Evolutionary conservation across 1,139 yeast genomes (phyloP), one percentile per base, ranked within the genome.

Genomic region (Barnettozyma hawaiiensis): DNA sequence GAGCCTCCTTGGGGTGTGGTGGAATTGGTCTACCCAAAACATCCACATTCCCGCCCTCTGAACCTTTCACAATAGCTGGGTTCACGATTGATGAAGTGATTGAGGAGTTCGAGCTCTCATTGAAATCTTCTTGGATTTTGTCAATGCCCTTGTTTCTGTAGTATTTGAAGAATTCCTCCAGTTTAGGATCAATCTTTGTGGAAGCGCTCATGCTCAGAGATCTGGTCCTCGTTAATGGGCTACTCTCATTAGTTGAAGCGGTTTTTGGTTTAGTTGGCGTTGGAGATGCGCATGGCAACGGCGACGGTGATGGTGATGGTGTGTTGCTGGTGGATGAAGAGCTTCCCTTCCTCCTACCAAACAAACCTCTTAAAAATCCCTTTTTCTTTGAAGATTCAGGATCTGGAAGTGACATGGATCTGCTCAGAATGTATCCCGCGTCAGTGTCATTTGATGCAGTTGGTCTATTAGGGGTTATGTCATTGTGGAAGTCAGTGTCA

Each of bases 81-180:
- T 31, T 8, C 47, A 35, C 7, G 44, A 19, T 12, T 14, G 31
- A 33, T 40, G 19, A 2, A 31, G 24, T 8, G 37, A 21, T 7
- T 20, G 11, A 6, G 42, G 22, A 23, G 21, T 31, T 22, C 31
- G 28, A 24, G 31, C 31, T 7, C 45, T 29, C 21, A 18, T 29
- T 29, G 16, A 18, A 31, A 19, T 57, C 57, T 35, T 47, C 46
- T 18, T 53, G 51, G 51, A 69, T 46, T 57, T 67, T 57, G 15
- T 60, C 49, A 3, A 60, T 46, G 1, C 65, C 64, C 46, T 69
- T 71, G 2, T 62, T 49, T 44, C 67, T 66, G 53, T 74, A 77
- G 52, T 72, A 73, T 39, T 68, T 66, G 44, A 82, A 65, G 53
- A 80, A 82, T 42, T 76, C 79, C 32, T 76, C 75, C 31, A 82